phyloP scores from a whole-genome alignment of 768 basidiomycete genomes.

The Calocybe gangraenosa region DNA sequence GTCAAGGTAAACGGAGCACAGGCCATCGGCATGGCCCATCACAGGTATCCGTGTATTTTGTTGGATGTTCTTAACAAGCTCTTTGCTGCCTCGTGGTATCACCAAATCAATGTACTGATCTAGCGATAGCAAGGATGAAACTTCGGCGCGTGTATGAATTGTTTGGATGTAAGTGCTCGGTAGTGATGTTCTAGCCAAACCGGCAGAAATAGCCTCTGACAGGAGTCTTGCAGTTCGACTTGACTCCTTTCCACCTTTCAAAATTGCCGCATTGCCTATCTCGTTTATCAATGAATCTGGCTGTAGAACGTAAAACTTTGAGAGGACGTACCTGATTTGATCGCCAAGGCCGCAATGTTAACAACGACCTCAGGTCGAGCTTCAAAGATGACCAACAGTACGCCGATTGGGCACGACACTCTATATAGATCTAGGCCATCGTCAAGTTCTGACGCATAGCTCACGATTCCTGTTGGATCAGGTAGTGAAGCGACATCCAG shows the following conservation, averaged over 20 bases:
- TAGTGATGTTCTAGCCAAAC: constrained; percentile 67
- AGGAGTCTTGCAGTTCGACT: constrained; percentile 73
- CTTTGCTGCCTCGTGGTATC: constrained; percentile 93
- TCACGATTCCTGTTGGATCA: constrained; percentile 82
- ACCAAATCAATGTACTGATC: constrained; percentile 96
- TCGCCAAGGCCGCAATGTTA: constrained; percentile 92
- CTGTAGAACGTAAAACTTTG: neutral
- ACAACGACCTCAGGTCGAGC: constrained; percentile 97
- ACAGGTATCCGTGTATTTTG: constrained; percentile 90
- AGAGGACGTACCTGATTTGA: constrained; percentile 79
- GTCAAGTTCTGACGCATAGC: constrained; percentile 89
- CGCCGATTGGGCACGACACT: constrained; percentile 95
- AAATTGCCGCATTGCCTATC: constrained; percentile 90
- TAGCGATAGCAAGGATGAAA: constrained; percentile 78
- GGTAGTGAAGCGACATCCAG: constrained; percentile 80
- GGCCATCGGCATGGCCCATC: constrained; percentile 98
- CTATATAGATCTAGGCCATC: constrained; percentile 86
- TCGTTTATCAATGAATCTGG: neutral
- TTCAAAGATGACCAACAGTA: constrained; percentile 95
- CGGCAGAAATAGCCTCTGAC: constrained; percentile 73
- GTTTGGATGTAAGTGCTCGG: constrained; percentile 85
- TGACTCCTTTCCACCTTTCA: constrained; percentile 98
- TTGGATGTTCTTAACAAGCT: constrained; percentile 85
- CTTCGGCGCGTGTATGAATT: constrained; percentile 88
- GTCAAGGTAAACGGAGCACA: constrained; percentile 90